Evolutionary conservation across 768 basidiomycete genomes (phyloP), one percentile per base, ranked within the genome.

Genomic region (Kwoniella europaea): DNA sequence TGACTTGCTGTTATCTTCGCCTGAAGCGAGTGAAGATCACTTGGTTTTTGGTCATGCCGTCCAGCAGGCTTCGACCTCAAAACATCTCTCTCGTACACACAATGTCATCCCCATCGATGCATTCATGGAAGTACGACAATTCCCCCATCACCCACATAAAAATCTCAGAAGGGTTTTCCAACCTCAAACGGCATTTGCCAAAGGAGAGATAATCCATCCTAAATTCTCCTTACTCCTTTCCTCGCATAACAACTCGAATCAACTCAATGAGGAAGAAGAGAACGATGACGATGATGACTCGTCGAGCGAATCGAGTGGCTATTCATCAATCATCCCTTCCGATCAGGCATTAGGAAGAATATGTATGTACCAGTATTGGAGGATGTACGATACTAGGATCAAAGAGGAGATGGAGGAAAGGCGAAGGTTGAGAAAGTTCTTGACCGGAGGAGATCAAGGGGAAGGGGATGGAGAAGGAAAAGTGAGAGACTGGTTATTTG

Each of bases 331-430:
- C n/a, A 43, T 61, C 15, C 42, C 59, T 44, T 16, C 41, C 9
- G 35, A 42, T 10, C 18, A 61, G 9, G 42, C 5, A 22, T 3
- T 10, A 4, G 41, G 16, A 6, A n/a, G 43, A n/a, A 43, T 61
- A 7, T 42, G 59, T 42, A 43, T 61, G 42, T 43, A 61, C 59
- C 41, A 61, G 15, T 61, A 61, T 44, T 61, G 59, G 59, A n/a
- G 18, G 10, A 61, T 61, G 42, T 22, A 27, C n/a, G 59, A 61
- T 44, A 15, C 12, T 6, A 13, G 43, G 15, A 5, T 61, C 3
- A 16, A 3, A n/a, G 18, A 42, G 10, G 59, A 61, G 43, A 42
- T 18, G 22, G 42, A 61, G 16, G 59, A 61, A 20, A 42, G 59
- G 13, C 16, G 15, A 16, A 61, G 41, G 20, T 0, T 18, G 6